These are phyloP conservation scores for Fusarium setosum DNA, from an alignment of 2,329 filamentous ascomycete species.

Conservation along the genomic window DNA sequence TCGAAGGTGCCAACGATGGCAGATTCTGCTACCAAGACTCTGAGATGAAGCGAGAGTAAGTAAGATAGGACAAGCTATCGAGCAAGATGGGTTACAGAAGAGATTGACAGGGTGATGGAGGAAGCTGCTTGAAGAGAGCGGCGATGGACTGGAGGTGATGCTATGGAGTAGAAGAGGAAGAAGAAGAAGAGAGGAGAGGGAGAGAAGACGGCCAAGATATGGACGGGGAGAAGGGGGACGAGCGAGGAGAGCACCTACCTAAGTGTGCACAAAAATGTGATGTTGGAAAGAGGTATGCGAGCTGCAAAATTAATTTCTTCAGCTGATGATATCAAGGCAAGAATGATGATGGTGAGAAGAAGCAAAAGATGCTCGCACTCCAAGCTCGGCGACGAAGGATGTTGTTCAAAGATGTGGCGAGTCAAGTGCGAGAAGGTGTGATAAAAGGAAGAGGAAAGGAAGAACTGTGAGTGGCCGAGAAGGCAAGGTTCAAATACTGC, in stretches of 20 bases:
- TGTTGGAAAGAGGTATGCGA: conserved; percentile 32
- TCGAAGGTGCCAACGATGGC: no score
- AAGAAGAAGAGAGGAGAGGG: conserved; percentile 24
- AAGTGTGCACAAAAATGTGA: conserved; percentile 27
- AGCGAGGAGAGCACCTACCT: conserved; percentile 34
- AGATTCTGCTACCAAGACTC: conserved; percentile 65
- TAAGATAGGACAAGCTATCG: conserved; percentile 70
- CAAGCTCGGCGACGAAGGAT: conserved; percentile 15
- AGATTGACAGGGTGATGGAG: conserved; percentile 47
- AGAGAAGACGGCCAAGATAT: conserved; percentile 14
- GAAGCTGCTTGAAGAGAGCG: conserved; percentile 53
- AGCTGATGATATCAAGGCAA: conserved; percentile 25
- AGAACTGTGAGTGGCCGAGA: conserved; percentile 1
- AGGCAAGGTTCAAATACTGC: conserved; percentile 10
- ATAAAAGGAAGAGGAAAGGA: conserved; percentile 24
- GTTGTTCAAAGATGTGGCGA: not conserved
- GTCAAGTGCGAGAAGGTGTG: conserved; percentile 8
- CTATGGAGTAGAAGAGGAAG: conserved; percentile 50
- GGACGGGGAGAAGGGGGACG: conserved; percentile 3
- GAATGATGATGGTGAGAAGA: conserved; percentile 36
- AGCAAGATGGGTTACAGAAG: conserved; percentile 63
- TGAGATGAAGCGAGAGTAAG: conserved; percentile 68
- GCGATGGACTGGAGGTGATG: conserved; percentile 58
- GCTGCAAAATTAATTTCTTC: conserved; percentile 18
- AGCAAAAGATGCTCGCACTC: conserved; percentile 23